Evolutionary conservation across 176 grass and related monocot genomes (phyloP).

Genomic region (Oryza meyeriana): DNA sequence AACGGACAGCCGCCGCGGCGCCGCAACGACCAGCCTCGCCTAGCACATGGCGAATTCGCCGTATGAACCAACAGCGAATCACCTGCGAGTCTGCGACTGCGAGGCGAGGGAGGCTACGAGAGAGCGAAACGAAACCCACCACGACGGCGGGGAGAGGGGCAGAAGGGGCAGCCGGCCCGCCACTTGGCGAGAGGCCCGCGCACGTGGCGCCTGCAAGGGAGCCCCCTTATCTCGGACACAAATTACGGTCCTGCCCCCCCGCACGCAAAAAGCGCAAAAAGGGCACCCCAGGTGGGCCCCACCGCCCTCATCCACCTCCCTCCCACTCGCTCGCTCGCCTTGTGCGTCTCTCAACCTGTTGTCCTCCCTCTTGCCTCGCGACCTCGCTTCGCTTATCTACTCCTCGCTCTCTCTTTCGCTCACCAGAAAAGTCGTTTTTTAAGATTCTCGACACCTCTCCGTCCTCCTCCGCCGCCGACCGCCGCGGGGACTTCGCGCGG

Average conservation of each 20-base stretch:
- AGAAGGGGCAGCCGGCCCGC: neutral
- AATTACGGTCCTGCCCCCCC: slow-evolving; percentile 34
- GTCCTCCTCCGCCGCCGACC: neutral
- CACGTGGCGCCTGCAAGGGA: slow-evolving; percentile 30
- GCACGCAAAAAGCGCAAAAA: slow-evolving; percentile 51
- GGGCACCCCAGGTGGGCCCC: neutral
- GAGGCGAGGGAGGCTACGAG: too few species aligned
- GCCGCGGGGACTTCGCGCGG: too few species aligned
- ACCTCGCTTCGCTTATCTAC: neutral
- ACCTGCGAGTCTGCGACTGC: neutral
- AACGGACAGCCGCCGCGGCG: too few species aligned
- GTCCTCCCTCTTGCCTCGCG: neutral
- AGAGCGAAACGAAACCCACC: neutral
- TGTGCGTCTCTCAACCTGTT: neutral
- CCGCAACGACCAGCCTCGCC: too few species aligned
- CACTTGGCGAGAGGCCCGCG: slow-evolving; percentile 34
- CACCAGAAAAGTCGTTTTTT: slow-evolving; percentile 9
- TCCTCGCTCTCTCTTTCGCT: neutral
- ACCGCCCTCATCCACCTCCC: neutral
- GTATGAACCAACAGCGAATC: too few species aligned
- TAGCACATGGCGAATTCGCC: too few species aligned
- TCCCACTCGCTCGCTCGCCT: neutral
- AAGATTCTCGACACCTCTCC: neutral
- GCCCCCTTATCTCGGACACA: slow-evolving; percentile 20
- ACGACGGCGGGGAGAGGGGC: neutral